A percentile compares a stretch with the other conserved stretches of the same genome.
phyloP scores from a whole-genome alignment of 2,329 filamentous ascomycete genomes.

The Fusarium pseudoanthophilum region DNA sequence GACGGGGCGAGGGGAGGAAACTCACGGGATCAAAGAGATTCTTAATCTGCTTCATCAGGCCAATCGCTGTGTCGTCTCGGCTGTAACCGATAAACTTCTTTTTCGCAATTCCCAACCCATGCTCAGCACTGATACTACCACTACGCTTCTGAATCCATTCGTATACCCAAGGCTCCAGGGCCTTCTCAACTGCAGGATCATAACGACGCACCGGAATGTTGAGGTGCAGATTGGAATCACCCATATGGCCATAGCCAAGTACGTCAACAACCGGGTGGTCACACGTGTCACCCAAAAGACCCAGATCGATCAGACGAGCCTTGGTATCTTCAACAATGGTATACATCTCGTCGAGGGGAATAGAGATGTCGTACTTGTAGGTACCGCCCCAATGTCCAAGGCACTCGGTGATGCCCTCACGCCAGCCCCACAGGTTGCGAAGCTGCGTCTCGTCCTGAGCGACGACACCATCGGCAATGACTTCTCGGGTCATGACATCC shows the following conservation, averaged over 20 bases:
- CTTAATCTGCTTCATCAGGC: conserved; percentile 96
- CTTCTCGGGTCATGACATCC: conserved; percentile 86
- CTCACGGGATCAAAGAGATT: conserved; percentile 92
- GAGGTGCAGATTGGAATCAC: conserved; percentile 93
- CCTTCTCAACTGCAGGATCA: conserved; percentile 86
- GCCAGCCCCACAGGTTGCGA: conserved; percentile 86
- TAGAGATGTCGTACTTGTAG: conserved; percentile 98
- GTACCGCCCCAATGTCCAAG: conserved; percentile 91
- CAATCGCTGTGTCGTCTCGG: conserved; percentile 85
- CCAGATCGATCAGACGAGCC: conserved; percentile 75
- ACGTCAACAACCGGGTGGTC: conserved; percentile 85
- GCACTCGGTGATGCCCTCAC: conserved; percentile 91
- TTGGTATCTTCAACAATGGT: conserved; percentile 86
- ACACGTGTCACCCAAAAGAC: conserved; percentile 80
- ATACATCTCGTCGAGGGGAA: conserved; percentile 89
- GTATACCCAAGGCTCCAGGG: conserved; percentile 94
- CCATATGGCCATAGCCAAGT: conserved; percentile 99
- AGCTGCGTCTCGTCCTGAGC: conserved; percentile 95
- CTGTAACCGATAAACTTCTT: conserved; percentile 96
- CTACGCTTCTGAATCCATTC: conserved; percentile 92
- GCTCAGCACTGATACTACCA: conserved; percentile 96
- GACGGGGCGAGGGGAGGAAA: conserved; percentile 28
- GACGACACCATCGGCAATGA: conserved; percentile 88
- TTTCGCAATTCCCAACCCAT: conserved; percentile 93
- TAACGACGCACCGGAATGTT: conserved; percentile 87